Base-by-base conservation (phyloP, 352 stramenopile species). In the Salisapilia sapeloensis region DNA sequence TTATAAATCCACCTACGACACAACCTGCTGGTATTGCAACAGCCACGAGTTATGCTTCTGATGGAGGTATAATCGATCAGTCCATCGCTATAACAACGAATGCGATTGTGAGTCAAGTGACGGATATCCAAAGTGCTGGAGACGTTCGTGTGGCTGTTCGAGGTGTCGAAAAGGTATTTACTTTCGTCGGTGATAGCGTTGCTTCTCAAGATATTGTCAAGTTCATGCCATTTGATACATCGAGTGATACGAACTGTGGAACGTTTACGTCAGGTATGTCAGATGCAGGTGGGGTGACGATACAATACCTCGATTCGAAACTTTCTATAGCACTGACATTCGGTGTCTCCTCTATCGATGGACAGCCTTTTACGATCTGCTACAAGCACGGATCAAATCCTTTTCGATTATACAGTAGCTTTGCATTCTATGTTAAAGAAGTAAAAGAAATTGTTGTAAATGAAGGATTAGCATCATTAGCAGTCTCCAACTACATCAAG, bases 321-420 rank as follows among this genome's bases (percentile, higher is more conserved):
- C 24, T 48, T 7, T 42, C 56, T 2, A 29, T 56, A 2, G 29
- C 42, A 0, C 16, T 75, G 0, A 55, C 50, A 6, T 79, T 82
- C 20, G 50, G 48, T 1, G 52, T 77, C 29, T 57, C 62, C 1
- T 78, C 58, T 3, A 20, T 21, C 8, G 45, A 58, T 7, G 43
- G 32, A 1, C 29, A 53, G 4, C 46, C 60, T 11, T 82, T 82
- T 21, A 37, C 35, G 0, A 33, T 82, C 23, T 82, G 62, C 42
- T 82, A 79, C 50, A 79, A 82, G 24, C 77, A 79, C 27, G 66
- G 66, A 1, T 40, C 51, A 1, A 79, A 82, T 27, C 60, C 66
- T 4, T 82, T 79, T 34, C 77, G 77, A 13, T 19, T 82, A 18
- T 82, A 82, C 17, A 24, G 36, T 4, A 9, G 35, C 0, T 40